These are phyloP conservation scores for Epicoccum sorghinum DNA, from an alignment of 2,329 filamentous ascomycete species.

Conservation along the genomic window DNA sequence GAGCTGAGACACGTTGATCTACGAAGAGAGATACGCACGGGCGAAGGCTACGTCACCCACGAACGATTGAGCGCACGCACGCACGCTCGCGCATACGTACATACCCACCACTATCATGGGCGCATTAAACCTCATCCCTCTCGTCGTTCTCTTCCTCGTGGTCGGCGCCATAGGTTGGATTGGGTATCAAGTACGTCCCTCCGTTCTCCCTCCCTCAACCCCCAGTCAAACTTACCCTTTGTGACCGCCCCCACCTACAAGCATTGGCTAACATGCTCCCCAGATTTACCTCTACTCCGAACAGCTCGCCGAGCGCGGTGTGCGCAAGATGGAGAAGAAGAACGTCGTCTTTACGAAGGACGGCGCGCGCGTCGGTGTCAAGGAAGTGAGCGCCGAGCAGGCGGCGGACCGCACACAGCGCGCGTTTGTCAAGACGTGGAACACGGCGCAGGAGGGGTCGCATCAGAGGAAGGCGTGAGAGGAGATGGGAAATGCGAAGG, in stretches of 20 bases:
- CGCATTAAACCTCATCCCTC: slow-evolving; percentile 64
- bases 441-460: slow-evolving; percentile 38
- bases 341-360: slow-evolving; percentile 79
- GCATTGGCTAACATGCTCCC: background rate
- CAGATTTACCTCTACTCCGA: slow-evolving; percentile 69
- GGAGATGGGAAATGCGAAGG: background rate
- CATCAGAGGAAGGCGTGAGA: slow-evolving; percentile 9
- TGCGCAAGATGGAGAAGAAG: slow-evolving; percentile 74
- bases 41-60: background rate
- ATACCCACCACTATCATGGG: slow-evolving; percentile 39
- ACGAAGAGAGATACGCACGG: background rate
- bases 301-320: slow-evolving; percentile 69
- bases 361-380: slow-evolving; percentile 73
- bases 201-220: background rate
- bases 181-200: slow-evolving; percentile 63
- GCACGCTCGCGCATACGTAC: background rate
- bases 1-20: no score
- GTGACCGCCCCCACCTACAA: slow-evolving; percentile 1
- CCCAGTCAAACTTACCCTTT: background rate
- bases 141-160: slow-evolving; percentile 67
- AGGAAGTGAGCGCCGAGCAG: slow-evolving; percentile 69
- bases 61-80: background rate
- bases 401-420: slow-evolving; percentile 77
- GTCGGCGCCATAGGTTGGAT: slow-evolving; percentile 67
- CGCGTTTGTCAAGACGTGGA: slow-evolving; percentile 59